Evolutionary conservation across 805 yeast species (phyloP), one percentile per base, ranked within the genome.

Genomic region (Saturnispora mendoncae): DNA sequence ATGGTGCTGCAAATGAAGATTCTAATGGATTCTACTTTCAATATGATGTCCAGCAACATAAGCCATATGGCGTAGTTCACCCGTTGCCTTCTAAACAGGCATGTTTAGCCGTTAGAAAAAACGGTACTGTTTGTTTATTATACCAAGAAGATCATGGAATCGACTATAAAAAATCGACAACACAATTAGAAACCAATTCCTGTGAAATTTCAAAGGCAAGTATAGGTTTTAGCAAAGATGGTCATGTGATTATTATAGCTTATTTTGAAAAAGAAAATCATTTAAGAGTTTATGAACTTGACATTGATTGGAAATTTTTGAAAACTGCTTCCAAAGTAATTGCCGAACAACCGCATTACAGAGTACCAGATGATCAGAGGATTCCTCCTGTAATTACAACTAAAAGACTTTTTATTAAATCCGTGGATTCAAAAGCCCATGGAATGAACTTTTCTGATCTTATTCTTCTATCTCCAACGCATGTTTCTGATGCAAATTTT

Each of bases 31-130:
- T 46, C 24, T 57, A 57, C 26, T 79, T 68, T 57, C 61, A 58
- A 7, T 85, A 82, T 55, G 71, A 72, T 2, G 77, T 80, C 1
- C 69, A 67, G 36, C 85, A 77, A 53, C 71, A 71, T 45, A 72
- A 69, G 51, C 68, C 84, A 0, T 63, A 65, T 42, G 84, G 85
- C 5, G 71, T 78, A 1, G 62, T 75, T 49, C 92, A 84, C 57
- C 92, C 94, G 3, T 60, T 76, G 19, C 57, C 71, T 13, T 68
- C 80, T 3, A 80, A 80, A 48, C 81, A 81, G 44, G 92, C 88
- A 2, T 76, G 86, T 51, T 60, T 84, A 19, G 77, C 76, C 1
- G 62, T 84, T 30, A 67, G 90, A 33, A 66, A 70, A 42, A 74
- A 76, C 48, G 94, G 92, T 1, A 65, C 67, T 42, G 58, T 79